Conservation (phyloP, 2,329 filamentous ascomycete genomes). For the Arthroderma sp. region DNA sequence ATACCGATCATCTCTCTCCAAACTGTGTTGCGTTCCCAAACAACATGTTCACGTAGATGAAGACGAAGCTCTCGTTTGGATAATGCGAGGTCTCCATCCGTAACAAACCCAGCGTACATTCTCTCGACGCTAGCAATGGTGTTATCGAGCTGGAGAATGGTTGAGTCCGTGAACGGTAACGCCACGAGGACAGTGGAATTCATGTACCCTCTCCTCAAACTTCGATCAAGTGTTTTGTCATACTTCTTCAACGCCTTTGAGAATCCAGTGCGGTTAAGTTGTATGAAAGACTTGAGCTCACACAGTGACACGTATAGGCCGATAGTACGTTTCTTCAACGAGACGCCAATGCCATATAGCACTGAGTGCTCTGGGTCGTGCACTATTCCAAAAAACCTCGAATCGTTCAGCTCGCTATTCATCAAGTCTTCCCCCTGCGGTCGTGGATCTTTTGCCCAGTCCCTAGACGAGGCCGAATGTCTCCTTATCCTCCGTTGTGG, state of each 20-base stretch:
- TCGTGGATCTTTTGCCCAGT: constrained; percentile 18
- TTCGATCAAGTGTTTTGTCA: constrained; percentile 84
- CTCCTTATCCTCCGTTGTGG: constrained; percentile 23
- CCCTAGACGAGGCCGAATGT: constrained; percentile 25
- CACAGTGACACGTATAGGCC: constrained; percentile 83
- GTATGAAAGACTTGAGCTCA: constrained; percentile 89
- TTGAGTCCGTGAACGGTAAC: constrained; percentile 66
- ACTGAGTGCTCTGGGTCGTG: constrained; percentile 55
- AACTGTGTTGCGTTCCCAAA: constrained; percentile 97
- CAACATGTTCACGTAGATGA: constrained; percentile 88
- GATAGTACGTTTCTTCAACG: constrained; percentile 83
- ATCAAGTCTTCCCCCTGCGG: constrained; percentile 21
- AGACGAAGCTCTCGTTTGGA: constrained; percentile 78
- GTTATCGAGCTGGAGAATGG: constrained; percentile 57
- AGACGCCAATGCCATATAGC: constrained; percentile 60
- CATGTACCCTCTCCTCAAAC: constrained; percentile 67
- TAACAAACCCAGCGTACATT: constrained; percentile 70
- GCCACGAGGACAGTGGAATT: constrained; percentile 60
- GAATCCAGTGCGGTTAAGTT: constrained; percentile 94
- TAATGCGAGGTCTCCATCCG: constrained; percentile 61
- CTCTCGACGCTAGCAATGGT: constrained; percentile 64
- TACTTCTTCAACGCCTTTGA: constrained; percentile 96
- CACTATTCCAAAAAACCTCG: constrained; percentile 47
- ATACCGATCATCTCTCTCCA: constrained; percentile 99
- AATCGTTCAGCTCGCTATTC: constrained; percentile 27